A percentile compares a stretch with the other conserved stretches of the same genome.
phyloP scores from a whole-genome alignment of 345 rosid genomes.

The Mercurialis annua region DNA sequence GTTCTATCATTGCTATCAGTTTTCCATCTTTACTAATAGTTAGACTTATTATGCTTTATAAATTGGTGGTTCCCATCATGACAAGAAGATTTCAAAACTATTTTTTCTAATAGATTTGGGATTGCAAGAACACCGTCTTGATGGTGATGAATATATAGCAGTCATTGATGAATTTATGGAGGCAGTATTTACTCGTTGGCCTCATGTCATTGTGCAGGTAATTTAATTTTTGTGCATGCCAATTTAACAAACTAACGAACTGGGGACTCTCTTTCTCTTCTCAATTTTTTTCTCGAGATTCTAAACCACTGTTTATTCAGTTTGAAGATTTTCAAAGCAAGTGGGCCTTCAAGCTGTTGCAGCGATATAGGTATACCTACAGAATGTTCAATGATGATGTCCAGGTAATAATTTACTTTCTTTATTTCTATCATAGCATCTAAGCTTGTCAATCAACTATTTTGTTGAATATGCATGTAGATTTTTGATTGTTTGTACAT shows the following conservation, averaged over 20 bases:
- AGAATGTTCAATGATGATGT: slow-evolving; percentile 99
- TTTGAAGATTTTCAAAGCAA: slow-evolving; percentile 99
- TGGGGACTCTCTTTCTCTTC: background rate
- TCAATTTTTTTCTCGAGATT: background rate
- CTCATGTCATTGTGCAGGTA: slow-evolving; percentile 96
- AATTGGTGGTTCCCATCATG: background rate
- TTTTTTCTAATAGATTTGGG: slow-evolving; percentile 72
- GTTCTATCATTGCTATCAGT: background rate
- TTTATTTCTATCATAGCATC: slow-evolving; percentile 16
- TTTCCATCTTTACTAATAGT: background rate
- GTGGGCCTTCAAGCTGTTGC: slow-evolving; percentile 98
- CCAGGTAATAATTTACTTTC: slow-evolving; percentile 54
- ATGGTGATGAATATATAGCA: slow-evolving; percentile 66
- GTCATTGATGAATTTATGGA: slow-evolving; percentile 96
- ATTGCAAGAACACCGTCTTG: slow-evolving; percentile 84
- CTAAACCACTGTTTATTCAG: slow-evolving; percentile 38
- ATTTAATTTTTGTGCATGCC: slow-evolving; percentile 4
- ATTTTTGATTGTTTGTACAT: background rate
- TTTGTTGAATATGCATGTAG: background rate
- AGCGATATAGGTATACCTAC: slow-evolving; percentile 70
- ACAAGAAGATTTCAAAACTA: slow-evolving; percentile 7
- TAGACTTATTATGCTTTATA: slow-evolving; percentile 4
- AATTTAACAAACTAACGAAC: background rate
- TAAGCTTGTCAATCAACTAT: background rate
- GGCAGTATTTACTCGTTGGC: slow-evolving; percentile 98